Base-by-base conservation (phyloP, 768 basidiomycete genomes). In the Suillus subluteus region DNA sequence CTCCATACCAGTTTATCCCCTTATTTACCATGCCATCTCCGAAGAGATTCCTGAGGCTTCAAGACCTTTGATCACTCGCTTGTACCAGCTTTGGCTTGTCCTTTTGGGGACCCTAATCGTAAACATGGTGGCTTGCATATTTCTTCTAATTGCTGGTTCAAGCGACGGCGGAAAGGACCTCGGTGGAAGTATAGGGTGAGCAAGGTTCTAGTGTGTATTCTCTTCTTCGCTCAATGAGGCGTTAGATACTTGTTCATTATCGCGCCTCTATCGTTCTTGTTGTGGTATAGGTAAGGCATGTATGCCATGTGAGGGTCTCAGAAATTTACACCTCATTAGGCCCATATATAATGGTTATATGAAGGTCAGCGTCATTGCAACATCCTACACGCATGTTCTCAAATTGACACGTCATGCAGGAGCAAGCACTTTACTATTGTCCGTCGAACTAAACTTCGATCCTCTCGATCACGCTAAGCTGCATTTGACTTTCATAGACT, bases 311-410 rank as follows among this genome's bases (percentile, higher is more conserved):
- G 9, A 62, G 65, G 52, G 32, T 66, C 8, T 62, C 65, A 52
- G 18, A 68, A 67, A 64, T 43, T 62, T 44, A 64, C 62, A 65
- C 66, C 37, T 64, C 62, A 41, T 38, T 68, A 95, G 95, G 73
- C 96, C 97, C 18, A 93, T 96, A 75, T 99, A 99, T 82, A 96
- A 98, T 72, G 96, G 94, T 63, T 97, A 95, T 82, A 94, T 95
- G 90, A 97, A 98, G 87, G 96, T 91, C 73, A 75, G 82, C 65
- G 43, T 62, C 44, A 52, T 50, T 35, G 54, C 50, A 46, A 46
- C 72, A 56, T 69, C 43, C 67, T 26, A 67, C 64, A 69, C 73
- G 75, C 70, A 75, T 71, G 69, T 71, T 72, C 62, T 65, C 65
- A 58, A 58, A 58, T 67, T 79, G 52, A 75, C 65, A n/a, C 30